Evolutionary conservation across 192 early-diverging fungal genomes (phyloP).

Genomic region (Rhizoclosmatium sp.): DNA sequence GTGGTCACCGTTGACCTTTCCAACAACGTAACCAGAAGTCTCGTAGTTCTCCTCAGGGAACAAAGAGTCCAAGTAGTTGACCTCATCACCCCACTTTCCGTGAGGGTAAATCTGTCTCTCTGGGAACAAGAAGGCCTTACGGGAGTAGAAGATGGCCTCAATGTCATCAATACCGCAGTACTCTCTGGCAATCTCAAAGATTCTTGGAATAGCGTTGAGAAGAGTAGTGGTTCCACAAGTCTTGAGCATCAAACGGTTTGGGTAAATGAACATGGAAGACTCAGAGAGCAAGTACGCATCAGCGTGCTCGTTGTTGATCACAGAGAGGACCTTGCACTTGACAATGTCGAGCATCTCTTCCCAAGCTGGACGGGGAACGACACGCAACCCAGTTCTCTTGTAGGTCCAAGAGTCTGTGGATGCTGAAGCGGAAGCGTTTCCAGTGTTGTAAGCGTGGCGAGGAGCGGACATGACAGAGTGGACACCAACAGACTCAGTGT

Average conservation of each 20-base stretch:
- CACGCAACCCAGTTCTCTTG: constrained; percentile 69
- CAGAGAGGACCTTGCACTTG: constrained; percentile 89
- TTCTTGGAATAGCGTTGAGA: constrained; percentile 83
- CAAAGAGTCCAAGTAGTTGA: constrained; percentile 61
- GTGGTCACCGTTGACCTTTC: constrained; percentile 93
- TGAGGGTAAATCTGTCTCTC: constrained; percentile 88
- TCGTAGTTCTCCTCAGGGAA: constrained; percentile 54
- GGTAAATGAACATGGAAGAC: constrained; percentile 97
- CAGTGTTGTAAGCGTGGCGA: constrained; percentile 41
- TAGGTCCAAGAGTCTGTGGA: constrained; percentile 18
- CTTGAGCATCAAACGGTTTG: constrained; percentile 95
- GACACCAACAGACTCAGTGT: constrained; percentile 21
- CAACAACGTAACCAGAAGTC: constrained; percentile 86
- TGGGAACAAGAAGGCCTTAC: constrained; percentile 97
- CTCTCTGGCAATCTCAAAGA: constrained; percentile 81
- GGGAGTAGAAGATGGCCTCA: constrained; percentile 91
- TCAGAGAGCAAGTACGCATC: constrained; percentile 96
- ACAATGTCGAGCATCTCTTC: constrained; percentile 94
- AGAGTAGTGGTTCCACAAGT: constrained; percentile 98
- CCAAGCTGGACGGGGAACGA: constrained; percentile 81
- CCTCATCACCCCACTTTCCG: constrained; percentile 89
- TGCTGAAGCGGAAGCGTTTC: constrained; percentile 27
- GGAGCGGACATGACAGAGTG: constrained; percentile 17
- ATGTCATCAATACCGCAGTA: constrained; percentile 70
- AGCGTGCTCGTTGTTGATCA: constrained; percentile 80